These are phyloP conservation scores for Collybia nuda DNA, from an alignment of 768 basidiomycete genomes.

Conservation along the genomic window DNA sequence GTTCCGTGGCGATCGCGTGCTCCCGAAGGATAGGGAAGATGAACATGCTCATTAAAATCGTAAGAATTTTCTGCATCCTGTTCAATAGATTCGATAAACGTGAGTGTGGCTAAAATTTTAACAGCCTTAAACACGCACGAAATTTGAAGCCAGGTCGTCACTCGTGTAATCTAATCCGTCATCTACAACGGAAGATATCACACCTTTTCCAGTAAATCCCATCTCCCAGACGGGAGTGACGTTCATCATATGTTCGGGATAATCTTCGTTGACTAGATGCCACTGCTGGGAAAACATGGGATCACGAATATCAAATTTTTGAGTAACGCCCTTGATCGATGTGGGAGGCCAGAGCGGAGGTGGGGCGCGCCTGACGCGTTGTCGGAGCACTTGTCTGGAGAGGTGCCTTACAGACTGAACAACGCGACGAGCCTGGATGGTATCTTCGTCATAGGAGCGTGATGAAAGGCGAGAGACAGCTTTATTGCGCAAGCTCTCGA, in stretches of 20 bases:
- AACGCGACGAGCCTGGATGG: slow-evolving; percentile 39
- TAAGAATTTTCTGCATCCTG: slow-evolving; percentile 88
- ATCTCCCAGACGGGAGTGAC: slow-evolving; percentile 90
- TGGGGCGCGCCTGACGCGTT: slow-evolving; percentile 73
- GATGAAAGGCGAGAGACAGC: slow-evolving; percentile 30
- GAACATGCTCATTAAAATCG: slow-evolving; percentile 93
- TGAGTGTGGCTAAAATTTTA: slow-evolving; percentile 2
- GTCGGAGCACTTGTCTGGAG: slow-evolving; percentile 62
- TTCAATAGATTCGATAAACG: not conserved
- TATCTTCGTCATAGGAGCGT: slow-evolving; percentile 37
- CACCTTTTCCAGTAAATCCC: slow-evolving; percentile 84
- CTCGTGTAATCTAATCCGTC: slow-evolving; percentile 92
- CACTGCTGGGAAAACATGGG: slow-evolving; percentile 87
- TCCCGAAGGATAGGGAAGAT: slow-evolving; percentile 81
- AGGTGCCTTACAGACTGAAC: slow-evolving; percentile 61
- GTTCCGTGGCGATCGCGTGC: slow-evolving; percentile 95
- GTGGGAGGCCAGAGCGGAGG: slow-evolving; percentile 48
- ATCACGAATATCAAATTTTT: slow-evolving; percentile 70
- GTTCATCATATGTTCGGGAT: slow-evolving; percentile 85
- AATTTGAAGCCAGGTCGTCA: slow-evolving; percentile 86
- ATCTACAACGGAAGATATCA: slow-evolving; percentile 88
- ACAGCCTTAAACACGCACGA: slow-evolving; percentile 55
- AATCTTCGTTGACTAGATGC: slow-evolving; percentile 91
- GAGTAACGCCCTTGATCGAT: slow-evolving; percentile 47
- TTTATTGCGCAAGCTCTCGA: slow-evolving; percentile 41